Conservation (phyloP, 306 rosid genomes). For the Dryas drummondii region DNA sequence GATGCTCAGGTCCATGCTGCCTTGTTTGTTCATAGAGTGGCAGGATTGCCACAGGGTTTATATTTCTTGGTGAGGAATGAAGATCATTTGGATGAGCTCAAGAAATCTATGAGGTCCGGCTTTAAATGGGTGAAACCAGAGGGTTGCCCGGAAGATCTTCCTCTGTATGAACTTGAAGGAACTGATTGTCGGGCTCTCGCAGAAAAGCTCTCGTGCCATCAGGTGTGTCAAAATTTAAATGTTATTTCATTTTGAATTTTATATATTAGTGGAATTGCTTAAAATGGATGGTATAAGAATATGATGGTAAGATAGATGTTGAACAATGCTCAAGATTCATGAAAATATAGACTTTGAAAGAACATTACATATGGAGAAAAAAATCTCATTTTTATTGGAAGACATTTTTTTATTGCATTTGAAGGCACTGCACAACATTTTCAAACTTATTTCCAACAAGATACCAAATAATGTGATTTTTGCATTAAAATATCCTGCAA, state of each 20-base stretch:
- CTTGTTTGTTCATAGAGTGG: conserved; percentile 91
- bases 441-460: neutral
- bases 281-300: neutral
- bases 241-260: conserved; percentile 14
- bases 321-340: neutral
- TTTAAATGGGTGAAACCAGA: conserved; percentile 80
- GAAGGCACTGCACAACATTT: neutral
- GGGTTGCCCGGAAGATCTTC: conserved; percentile 76
- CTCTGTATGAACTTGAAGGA: conserved; percentile 64
- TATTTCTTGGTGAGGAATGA: conserved; percentile 89
- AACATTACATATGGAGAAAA: neutral
- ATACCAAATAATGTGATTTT: neutral
- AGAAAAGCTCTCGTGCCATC: conserved; percentile 74
- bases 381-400: neutral
- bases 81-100: conserved; percentile 65
- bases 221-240: conserved; percentile 41
- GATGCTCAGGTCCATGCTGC: conserved; percentile 90
- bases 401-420: neutral
- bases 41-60: conserved; percentile 68
- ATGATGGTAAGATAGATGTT: neutral
- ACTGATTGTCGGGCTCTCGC: conserved; percentile 49
- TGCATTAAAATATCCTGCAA: neutral
- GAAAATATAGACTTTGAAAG: neutral
- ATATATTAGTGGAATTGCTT: conserved; percentile 14
- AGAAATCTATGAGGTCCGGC: conserved; percentile 53